Base-by-base conservation (phyloP, 768 basidiomycete species). In the Strobilomyces dryophilus region DNA sequence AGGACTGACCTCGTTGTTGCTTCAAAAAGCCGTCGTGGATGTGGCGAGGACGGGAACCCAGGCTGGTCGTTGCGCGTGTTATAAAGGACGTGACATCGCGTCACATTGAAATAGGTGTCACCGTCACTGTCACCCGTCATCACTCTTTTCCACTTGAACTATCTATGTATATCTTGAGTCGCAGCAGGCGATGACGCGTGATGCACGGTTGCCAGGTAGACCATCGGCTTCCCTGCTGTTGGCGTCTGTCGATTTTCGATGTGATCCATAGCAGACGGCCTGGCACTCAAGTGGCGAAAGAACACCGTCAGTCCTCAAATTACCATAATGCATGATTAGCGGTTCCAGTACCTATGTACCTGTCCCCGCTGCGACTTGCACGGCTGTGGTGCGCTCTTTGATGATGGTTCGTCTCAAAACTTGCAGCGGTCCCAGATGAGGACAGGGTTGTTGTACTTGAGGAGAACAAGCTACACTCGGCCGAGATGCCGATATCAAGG, bases 111-210 rank as follows among this genome's bases (percentile, higher is more conserved):
- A 24, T 4, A 24, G 24, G 24, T 2, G 24, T 24, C 24, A 24
- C 2, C 27, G 20, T 64, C 64, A 64, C 58, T 53, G 61, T 55
- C 9, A 29, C 49, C 31, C 2, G 27, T 37, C 18, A 14, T 5
- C 34, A 11, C 12, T 11, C 11, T 11, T 12, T 34, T 14, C 7
- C 34, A 11, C 11, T 2, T 6, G 3, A 36, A 2, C 35, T 14
- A 14, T n/a, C n/a, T n/a, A n/a, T n/a, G n/a, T n/a, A n/a, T n/a
- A n/a, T n/a, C n/a, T n/a, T n/a, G n/a, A n/a, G n/a, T n/a, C n/a
- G n/a, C n/a, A 6, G 35, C 35, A 36, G 35, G 15, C 15, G 3
- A 12, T 17, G 35, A 36, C 4, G 14, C 15, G 15, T 15, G 35
- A 6, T 36, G 31, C 31, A 32, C 7, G n/a, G n/a, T n/a, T 36